Conservation (phyloP, 176 grass and related monocot species). For the Triticum urartu region DNA sequence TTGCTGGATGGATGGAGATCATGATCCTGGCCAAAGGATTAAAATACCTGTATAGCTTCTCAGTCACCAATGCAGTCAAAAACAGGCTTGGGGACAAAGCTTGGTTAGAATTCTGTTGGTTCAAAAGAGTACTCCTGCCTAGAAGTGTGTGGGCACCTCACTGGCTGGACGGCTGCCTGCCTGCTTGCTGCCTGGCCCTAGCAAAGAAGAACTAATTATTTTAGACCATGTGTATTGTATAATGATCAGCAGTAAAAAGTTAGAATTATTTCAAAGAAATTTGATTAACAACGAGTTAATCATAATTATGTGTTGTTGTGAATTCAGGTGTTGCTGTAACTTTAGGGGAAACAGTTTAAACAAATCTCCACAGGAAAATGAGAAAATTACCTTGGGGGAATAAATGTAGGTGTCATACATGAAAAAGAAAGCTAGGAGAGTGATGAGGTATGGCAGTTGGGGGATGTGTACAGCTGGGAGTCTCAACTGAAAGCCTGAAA, state of each 20-base stretch:
- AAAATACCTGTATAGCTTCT: slow-evolving; percentile 38
- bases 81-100: slow-evolving; percentile 60
- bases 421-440: background rate
- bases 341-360: background rate
- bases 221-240: background rate
- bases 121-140: slow-evolving; percentile 48
- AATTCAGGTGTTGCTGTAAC: no score
- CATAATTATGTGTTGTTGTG: no score
- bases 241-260: background rate
- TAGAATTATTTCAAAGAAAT: background rate
- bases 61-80: slow-evolving; percentile 75
- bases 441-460: slow-evolving; percentile 32
- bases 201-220: background rate
- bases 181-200: slow-evolving; percentile 26
- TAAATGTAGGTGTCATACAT: background rate
- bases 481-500: slow-evolving; percentile 51
- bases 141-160: slow-evolving; percentile 53
- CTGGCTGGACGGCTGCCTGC: slow-evolving; percentile 33
- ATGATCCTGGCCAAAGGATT: slow-evolving; percentile 29
- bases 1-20: slow-evolving; percentile 38
- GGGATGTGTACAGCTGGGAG: slow-evolving; percentile 50
- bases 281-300: background rate
- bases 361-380: background rate
- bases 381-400: background rate
- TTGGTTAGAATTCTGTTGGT: slow-evolving; percentile 54